Base-by-base conservation (phyloP, 768 basidiomycete species). In the Tremella yokohamensis region DNA sequence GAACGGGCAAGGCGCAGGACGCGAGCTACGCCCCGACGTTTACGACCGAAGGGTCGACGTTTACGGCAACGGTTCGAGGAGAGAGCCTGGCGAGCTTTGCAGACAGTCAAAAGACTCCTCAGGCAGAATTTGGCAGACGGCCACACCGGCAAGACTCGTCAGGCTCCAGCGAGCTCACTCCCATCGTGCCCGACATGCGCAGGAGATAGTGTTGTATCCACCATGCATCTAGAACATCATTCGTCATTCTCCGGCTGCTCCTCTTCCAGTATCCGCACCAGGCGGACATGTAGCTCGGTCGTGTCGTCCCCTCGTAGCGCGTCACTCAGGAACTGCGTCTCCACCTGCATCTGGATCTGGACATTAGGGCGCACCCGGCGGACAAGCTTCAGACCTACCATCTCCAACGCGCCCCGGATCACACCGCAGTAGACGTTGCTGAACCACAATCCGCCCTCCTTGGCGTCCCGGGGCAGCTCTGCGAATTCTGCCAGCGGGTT, bases 401-500 rank as follows among this genome's bases (percentile, higher is more conserved):
- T 98, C 79, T 99, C 96, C 51, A 99, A 76, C 37, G 92, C 84
- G 2, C 96, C 96, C 52, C 93, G 80, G 49, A 98, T 77, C 8
- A 98, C 94, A 3, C 96, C 96, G 69, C 92, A 94, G 1, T 96
- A 79, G 42, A 98, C 87, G 77, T 98, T 98, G 77, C 89, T 92
- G 76, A 92, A 98, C 90, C 91, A 96, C 37, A 99, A 78, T 0
- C 91, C 93, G 16, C 90, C 90, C 70, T 94, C 89, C 24, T 58
- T 62, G 1, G 84, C 91, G 65, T 96, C 92, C 52, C 92, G 88
- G 0, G 96, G 94, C 19, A 99, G 81, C 72, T 98, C 96, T 20
- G 94, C 94, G 77, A 99, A 97, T 69, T 99, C 96, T 8, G 92
- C 85, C 58, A 99, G 75, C 0, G 96, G 96, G 72, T 99, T 99